Conservation (phyloP, 495 filamentous ascomycete genomes). For the Mycothermus thermophilus region DNA sequence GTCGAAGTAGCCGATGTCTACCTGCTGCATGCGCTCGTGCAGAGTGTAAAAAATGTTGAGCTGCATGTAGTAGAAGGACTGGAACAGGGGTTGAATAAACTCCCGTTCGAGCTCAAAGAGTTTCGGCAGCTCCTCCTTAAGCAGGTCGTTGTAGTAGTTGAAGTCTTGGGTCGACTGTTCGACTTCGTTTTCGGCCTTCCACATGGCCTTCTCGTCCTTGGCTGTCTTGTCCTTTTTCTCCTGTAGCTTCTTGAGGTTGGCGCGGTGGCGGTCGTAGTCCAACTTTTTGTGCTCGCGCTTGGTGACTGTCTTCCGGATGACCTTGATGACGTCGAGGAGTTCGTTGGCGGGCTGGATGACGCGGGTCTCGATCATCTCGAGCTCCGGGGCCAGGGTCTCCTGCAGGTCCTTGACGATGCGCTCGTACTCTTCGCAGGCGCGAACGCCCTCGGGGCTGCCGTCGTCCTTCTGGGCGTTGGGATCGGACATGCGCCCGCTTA, state of each 20-base stretch:
- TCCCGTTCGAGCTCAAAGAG: constrained; percentile 86
- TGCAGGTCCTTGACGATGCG: constrained; percentile 80
- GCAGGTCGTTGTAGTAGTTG: constrained; percentile 90
- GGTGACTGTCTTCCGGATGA: constrained; percentile 70
- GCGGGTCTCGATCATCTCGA: constrained; percentile 93
- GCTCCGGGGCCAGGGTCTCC: constrained; percentile 72
- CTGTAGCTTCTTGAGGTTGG: constrained; percentile 79
- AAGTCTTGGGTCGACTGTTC: constrained; percentile 90
- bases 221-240: constrained; percentile 94
- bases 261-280: constrained; percentile 80
- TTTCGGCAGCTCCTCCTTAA: constrained; percentile 90
- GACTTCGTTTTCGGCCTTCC: constrained; percentile 86
- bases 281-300: constrained; percentile 97
- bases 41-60: constrained; percentile 98
- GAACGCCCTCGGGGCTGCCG: constrained; percentile 88
- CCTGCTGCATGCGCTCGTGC: constrained; percentile 91
- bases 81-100: constrained; percentile 95
- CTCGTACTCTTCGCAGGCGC: constrained; percentile 94
- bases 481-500: constrained; percentile 89
- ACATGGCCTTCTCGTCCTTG: constrained; percentile 95
- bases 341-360: constrained; percentile 92
- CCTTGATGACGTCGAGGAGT: constrained; percentile 86
- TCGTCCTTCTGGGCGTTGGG: constrained; percentile 66
- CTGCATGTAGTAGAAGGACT: constrained; percentile 99
- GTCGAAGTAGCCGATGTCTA: constrained; percentile 96